Evolutionary conservation across 106 monocot species (phyloP).

Genomic region (Xerophyta viscosa): DNA sequence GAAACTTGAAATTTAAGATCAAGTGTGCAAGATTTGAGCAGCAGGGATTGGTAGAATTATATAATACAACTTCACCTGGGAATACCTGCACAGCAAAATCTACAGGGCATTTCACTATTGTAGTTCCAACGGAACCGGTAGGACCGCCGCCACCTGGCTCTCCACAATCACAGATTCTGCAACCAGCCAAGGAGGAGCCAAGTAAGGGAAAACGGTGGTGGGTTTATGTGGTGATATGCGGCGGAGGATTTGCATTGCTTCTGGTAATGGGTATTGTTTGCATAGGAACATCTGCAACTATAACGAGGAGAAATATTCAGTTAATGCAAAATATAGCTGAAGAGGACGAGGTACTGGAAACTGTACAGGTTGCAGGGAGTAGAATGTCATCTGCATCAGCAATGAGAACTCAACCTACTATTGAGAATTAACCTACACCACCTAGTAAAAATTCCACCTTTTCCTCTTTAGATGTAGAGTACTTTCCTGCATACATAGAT

Average conservation of each 20-base stretch:
- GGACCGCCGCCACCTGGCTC: too few relatives aligned
- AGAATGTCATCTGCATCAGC: slow-evolving; percentile 37
- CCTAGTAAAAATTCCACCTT: too few relatives aligned
- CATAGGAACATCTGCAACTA: neutral
- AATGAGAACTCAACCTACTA: slow-evolving; percentile 27
- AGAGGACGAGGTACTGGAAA: slow-evolving; percentile 29
- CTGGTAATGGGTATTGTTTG: slow-evolving; percentile 7
- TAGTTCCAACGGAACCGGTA: slow-evolving; percentile 2
- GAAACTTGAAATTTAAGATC: neutral
- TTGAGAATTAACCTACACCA: slow-evolving; percentile 21
- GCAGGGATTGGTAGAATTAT: slow-evolving; percentile 1
- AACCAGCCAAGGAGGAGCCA: neutral
- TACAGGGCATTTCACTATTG: slow-evolving; percentile 25
- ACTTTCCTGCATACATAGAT: too few relatives aligned
- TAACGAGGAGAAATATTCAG: slow-evolving; percentile 19
- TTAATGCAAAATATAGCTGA: slow-evolving; percentile 24
- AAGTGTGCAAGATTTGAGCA: slow-evolving; percentile 20
- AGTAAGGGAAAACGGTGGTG: slow-evolving; percentile 7
- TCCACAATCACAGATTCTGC: neutral
- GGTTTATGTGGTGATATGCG: slow-evolving; percentile 3
- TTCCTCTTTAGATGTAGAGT: too few relatives aligned
- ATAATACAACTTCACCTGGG: neutral
- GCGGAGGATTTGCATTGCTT: slow-evolving; percentile 8
- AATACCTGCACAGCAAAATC: slow-evolving; percentile 10
- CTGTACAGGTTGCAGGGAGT: slow-evolving; percentile 19